Evolutionary conservation across 2,329 filamentous ascomycete genomes (phyloP).

Genomic region (Didymella exigua): DNA sequence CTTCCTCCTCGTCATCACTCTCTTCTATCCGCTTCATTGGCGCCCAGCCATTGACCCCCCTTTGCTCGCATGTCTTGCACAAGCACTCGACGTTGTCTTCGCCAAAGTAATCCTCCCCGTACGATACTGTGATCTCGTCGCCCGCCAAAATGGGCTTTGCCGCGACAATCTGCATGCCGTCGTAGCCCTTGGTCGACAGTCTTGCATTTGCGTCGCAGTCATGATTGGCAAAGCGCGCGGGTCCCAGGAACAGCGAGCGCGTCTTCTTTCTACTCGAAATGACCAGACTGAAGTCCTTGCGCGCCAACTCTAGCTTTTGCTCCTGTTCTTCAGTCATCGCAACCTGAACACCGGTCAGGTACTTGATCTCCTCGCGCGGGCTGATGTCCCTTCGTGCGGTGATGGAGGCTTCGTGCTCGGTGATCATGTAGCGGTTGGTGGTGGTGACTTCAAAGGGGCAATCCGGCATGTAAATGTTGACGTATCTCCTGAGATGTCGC

Average conservation of each 20-base stretch:
- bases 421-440: conserved; percentile 94
- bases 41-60: conserved; percentile 81
- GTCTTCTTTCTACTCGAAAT: conserved; percentile 91
- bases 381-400: conserved; percentile 80
- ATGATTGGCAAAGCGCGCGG: conserved; percentile 95
- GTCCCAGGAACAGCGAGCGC: conserved; percentile 90
- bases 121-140: conserved; percentile 95
- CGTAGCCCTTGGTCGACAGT: conserved; percentile 79
- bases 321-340: conserved; percentile 93
- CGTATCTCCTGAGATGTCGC: conserved; percentile 84
- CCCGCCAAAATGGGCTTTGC: conserved; percentile 80
- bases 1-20: conserved; percentile 42
- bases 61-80: conserved; percentile 82
- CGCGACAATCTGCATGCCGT: conserved; percentile 90
- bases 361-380: conserved; percentile 85
- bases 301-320: conserved; percentile 73
- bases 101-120: conserved; percentile 95
- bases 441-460: conserved; percentile 93
- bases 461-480: conserved; percentile 90
- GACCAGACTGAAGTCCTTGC: conserved; percentile 96
- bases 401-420: conserved; percentile 84
- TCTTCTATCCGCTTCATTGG: conserved; percentile 49
- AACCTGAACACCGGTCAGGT: conserved; percentile 88
- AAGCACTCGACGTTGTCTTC: conserved; percentile 94
- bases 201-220: conserved; percentile 93